Percentiles rank a stretch among this genome's conserved stretches.
phyloP scores from a whole-genome alignment of 306 rosid genomes.

The Vicia villosa region DNA sequence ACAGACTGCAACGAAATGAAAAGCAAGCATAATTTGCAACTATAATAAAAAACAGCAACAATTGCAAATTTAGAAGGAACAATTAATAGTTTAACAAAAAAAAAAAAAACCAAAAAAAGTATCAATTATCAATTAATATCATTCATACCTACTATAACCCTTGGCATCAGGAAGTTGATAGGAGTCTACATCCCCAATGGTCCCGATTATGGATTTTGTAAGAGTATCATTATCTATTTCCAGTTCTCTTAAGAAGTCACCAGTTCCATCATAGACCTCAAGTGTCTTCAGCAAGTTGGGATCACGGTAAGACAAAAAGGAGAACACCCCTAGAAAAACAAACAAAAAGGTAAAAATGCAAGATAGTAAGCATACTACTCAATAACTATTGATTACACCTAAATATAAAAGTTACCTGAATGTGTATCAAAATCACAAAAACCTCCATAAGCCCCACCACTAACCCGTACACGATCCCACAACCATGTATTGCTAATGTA shows the following conservation, averaged over 20 bases:
- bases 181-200: slow-evolving; percentile 94
- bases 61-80: slow-evolving; percentile 19
- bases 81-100: slow-evolving; percentile 17
- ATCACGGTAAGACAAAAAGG: slow-evolving; percentile 95
- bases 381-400: slow-evolving; percentile 10
- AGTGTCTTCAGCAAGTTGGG: slow-evolving; percentile 96
- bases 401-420: slow-evolving; percentile 58
- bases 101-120: slow-evolving; percentile 13
- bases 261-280: slow-evolving; percentile 89
- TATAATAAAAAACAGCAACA: slow-evolving; percentile 6
- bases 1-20: slow-evolving; percentile 51
- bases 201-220: slow-evolving; percentile 91
- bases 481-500: slow-evolving; percentile 90
- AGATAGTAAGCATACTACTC: slow-evolving; percentile 36
- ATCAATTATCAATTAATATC: slow-evolving; percentile 4
- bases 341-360: slow-evolving; percentile 38
- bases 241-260: slow-evolving; percentile 72
- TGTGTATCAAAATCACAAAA: slow-evolving; percentile 96
- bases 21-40: slow-evolving; percentile 10
- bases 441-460: slow-evolving; percentile 99
- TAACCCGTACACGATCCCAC: slow-evolving; percentile 98
- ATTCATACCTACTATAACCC: slow-evolving; percentile 91
- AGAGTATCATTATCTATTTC: slow-evolving; percentile 79
- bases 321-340: slow-evolving; percentile 73
- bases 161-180: slow-evolving; percentile 99